A percentile compares a stretch with the other conserved stretches of the same genome.
These are phyloP conservation scores for Polyporus tsugae DNA, from an alignment of 1,284 basidiomycete species.

Conservation along the genomic window DNA sequence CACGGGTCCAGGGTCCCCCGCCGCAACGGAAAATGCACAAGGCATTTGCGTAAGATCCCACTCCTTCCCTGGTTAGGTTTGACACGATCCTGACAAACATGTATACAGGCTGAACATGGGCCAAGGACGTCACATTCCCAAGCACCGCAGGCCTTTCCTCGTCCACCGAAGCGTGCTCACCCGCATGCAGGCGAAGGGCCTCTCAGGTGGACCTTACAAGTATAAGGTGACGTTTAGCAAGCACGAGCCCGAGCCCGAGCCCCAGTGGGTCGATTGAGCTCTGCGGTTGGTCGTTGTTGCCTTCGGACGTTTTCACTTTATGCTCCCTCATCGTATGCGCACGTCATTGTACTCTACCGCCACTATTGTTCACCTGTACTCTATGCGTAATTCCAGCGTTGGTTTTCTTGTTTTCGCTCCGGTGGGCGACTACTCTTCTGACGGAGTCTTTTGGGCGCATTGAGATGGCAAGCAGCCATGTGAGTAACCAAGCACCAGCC, in stretches of 20 bases:
- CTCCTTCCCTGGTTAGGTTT: background rate
- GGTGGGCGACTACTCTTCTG: too few relatives aligned
- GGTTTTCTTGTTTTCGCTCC: background rate
- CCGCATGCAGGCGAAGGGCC: constrained; percentile 50
- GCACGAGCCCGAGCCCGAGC: too few relatives aligned
- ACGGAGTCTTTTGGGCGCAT: background rate
- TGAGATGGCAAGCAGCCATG: background rate
- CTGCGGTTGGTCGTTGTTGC: background rate
- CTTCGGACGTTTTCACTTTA: background rate
- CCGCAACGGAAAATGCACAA: constrained; percentile 13
- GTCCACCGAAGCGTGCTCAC: constrained; percentile 61
- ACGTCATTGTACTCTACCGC: background rate
- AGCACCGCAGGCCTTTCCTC: constrained; percentile 43
- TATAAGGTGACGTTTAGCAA: constrained; percentile 45
- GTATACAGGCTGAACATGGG: constrained; percentile 57
- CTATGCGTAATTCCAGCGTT: background rate
- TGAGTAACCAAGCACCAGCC: too few relatives aligned
- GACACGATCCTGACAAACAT: background rate
- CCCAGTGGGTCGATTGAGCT: constrained; percentile 24
- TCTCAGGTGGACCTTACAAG: constrained; percentile 49
- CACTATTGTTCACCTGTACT: background rate
- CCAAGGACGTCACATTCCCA: constrained; percentile 51
- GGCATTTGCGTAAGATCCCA: background rate
- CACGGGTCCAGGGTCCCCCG: constrained; percentile 44
- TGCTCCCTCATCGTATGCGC: background rate